Conservation (phyloP, 2,329 filamentous ascomycete genomes). For the Pseudocercospora cruenta region DNA sequence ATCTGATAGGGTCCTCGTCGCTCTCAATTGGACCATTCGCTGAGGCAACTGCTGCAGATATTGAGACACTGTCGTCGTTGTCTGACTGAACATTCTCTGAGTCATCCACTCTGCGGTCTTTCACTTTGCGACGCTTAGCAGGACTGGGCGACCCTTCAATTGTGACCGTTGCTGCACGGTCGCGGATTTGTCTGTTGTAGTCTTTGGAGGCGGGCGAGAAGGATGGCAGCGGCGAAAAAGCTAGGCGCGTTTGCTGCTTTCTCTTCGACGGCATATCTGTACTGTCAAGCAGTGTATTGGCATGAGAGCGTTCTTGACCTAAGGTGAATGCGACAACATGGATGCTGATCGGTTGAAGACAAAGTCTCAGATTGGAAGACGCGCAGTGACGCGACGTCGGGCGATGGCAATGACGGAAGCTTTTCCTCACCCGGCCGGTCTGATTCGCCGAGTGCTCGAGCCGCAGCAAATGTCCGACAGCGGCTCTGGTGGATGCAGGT, state of each 20-base stretch:
- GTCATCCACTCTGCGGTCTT: slow-evolving; percentile 21
- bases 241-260: slow-evolving; percentile 47
- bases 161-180: slow-evolving; percentile 41
- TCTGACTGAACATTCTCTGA: slow-evolving; percentile 10
- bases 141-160: slow-evolving; percentile 35
- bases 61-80: neutral
- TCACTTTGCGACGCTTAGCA: slow-evolving; percentile 33
- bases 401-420: neutral
- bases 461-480: neutral
- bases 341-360: neutral
- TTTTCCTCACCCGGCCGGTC: neutral
- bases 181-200: slow-evolving; percentile 39
- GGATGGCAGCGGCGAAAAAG: slow-evolving; percentile 48
- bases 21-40: slow-evolving; percentile 27
- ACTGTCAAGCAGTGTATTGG: neutral
- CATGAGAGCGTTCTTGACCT: neutral
- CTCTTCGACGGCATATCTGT: neutral
- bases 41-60: slow-evolving; percentile 25
- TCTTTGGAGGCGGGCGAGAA: slow-evolving; percentile 43
- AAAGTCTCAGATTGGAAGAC: neutral
- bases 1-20: slow-evolving; percentile 28
- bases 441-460: neutral
- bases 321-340: neutral
- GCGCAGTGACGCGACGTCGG: neutral
- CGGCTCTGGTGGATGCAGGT: neutral